Evolutionary conservation across 805 yeast genomes (phyloP), one percentile per base, ranked within the genome.

Genomic region (Spathaspora sp.): DNA sequence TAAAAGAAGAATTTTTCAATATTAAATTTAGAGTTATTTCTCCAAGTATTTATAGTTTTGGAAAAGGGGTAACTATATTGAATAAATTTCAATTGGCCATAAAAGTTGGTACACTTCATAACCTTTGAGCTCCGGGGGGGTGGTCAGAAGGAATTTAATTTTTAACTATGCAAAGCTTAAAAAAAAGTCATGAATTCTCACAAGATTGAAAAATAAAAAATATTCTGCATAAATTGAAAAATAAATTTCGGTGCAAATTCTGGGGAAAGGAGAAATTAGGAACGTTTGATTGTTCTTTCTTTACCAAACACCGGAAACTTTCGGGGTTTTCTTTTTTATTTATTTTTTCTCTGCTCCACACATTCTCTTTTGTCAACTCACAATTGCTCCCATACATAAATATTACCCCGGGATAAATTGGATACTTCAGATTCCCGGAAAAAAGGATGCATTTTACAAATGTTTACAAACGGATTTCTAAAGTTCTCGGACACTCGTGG

Each of bases 191-290:
- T 35, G 38, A 45, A 17, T 18, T 32, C 19, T 18, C 23, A 26
- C 18, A 46, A 38, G n/a, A 46, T 38, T 31, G 23, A 19, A 38
- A n/a, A 39, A 35, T 35, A 46, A 26, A 39, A 47, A 26, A 47
- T 23, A 10, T 5, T 23, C 14, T 20, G 14, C 28, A 42, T 23
- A 23, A 43, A 28, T 23, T 23, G 46, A 26, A 43, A n/a, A 23
- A 26, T 17, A n/a, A 40, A n/a, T 19, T 20, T 40, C 11, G 14
- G 28, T 19, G 23, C n/a, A 12, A 19, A 20, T 20, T 40, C 23
- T 40, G 44, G 28, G 44, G 28, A 40, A 18, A 40, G 44, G 28
- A 40, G 12, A 40, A 40, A 40, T 14, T 40, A 44, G 31, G 31
- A 35, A 35, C 40, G 40, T 35, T 35, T 35, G 40, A 35, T 35